These are phyloP conservation scores for Vararia minispora DNA, from an alignment of 768 basidiomycete genomes.

Conservation along the genomic window DNA sequence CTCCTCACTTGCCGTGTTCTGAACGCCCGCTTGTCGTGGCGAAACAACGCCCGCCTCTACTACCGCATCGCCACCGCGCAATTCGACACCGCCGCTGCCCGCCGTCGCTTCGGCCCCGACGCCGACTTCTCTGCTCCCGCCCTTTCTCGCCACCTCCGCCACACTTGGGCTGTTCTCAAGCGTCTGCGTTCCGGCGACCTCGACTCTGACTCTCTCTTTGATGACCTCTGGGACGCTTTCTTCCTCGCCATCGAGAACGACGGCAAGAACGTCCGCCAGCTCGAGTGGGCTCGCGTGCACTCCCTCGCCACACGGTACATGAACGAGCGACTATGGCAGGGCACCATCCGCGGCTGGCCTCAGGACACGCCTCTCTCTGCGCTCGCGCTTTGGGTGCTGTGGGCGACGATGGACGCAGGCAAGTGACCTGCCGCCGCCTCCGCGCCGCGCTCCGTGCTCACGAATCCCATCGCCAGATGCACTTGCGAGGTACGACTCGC, in stretches of 20 bases:
- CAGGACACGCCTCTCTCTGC: conserved; percentile 35
- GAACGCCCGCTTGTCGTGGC: conserved; percentile 23
- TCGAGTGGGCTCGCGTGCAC: conserved; percentile 39
- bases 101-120: conserved; percentile 36
- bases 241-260: conserved; percentile 59
- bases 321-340: conserved; percentile 35
- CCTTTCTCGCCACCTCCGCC: conserved; percentile 29
- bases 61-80: conserved; percentile 40
- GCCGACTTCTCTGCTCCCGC: conserved; percentile 25
- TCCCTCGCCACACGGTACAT: conserved; percentile 34
- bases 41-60: conserved; percentile 30
- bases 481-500: conserved; percentile 18
- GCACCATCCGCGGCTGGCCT: conserved; percentile 42
- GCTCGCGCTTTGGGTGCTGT: conserved; percentile 51
- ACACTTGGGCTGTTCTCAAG: conserved; percentile 23
- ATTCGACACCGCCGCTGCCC: conserved; percentile 44
- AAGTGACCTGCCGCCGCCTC: conserved; percentile 12
- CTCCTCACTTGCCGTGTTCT: conserved; percentile 32
- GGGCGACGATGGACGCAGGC: conserved; percentile 48
- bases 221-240: conserved; percentile 37
- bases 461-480: conserved; percentile 14
- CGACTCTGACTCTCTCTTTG: conserved; percentile 15
- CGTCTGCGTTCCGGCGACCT: conserved; percentile 24
- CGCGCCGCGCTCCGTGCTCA: neutral
- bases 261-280: conserved; percentile 48